Conservation (phyloP, 345 rosid species). For the Orychophragmus violaceus region DNA sequence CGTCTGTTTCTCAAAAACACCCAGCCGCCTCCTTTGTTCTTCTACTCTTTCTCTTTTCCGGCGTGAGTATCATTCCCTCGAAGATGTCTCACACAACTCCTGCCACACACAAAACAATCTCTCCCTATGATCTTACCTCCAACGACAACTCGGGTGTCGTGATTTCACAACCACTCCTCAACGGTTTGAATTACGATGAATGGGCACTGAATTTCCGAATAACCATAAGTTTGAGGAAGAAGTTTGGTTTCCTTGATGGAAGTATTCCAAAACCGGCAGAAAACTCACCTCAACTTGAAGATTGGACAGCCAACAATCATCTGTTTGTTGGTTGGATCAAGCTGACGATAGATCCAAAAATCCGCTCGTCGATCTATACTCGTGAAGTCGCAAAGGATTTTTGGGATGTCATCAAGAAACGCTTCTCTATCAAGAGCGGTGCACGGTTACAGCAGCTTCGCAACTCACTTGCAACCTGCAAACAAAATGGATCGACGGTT, state of each 20-base stretch:
- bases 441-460: neutral
- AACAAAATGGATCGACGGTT: neutral
- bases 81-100: no score
- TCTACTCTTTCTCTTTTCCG: no score
- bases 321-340: neutral
- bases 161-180: neutral
- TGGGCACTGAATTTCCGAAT: neutral
- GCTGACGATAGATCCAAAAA: neutral
- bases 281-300: neutral
- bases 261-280: neutral
- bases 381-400: neutral
- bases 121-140: neutral
- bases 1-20: neutral
- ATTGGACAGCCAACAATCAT: neutral
- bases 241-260: neutral
- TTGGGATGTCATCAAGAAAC: neutral
- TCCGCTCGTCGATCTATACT: neutral
- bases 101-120: neutral
- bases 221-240: neutral
- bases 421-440: neutral
- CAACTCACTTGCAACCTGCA: neutral
- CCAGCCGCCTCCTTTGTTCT: no score
- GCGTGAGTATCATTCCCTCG: no score
- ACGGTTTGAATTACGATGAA: neutral
- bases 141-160: neutral